Evolutionary conservation across 495 filamentous ascomycete genomes (phyloP), one percentile per base, ranked within the genome.

Genomic region (Penicillium odoratum): DNA sequence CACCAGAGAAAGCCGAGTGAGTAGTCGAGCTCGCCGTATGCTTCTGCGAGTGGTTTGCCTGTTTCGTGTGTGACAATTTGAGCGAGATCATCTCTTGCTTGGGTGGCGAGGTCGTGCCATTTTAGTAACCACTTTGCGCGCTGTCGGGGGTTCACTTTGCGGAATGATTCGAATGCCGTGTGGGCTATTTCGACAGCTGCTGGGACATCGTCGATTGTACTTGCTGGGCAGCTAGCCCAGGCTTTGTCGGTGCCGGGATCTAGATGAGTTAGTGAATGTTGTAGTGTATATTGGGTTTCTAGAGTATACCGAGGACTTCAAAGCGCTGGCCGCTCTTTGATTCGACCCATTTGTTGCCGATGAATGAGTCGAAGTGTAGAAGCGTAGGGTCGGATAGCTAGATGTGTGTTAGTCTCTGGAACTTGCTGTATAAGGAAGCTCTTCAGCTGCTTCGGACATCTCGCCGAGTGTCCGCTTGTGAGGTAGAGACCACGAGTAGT

Each of bases 181-280:
- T 88, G 77, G 1, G 87, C 80, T 29, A 80, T 71, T 61, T 83
- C 64, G 8, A 88, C 85, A 1, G 87, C 83, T 4, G 66, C 69
- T 40, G 85, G 76, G 31, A 88, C 85, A 67, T 90, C 88, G 26
- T 83, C 79, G 28, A 77, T 75, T 25, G 75, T 73, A 70, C 81
- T 85, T 62, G 78, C 77, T 25, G 88, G 85, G 56, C 83, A 85
- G 56, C 82, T 83, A 34, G 85, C 84, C 81, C 85, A 91, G 10
- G 82, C 64, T 50, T 82, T 73, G 56, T 83, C 81, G 49, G 77
- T 87, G 46, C 87, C 88, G 16, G 88, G 88, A 63, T 91, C 88
- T 79, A 18, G 8, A 51, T 43, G 36, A 5, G 18, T 26, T 15
- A 36, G 43, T 40, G 9, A 16, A 26, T 1, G 6, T 25, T 11